These are phyloP conservation scores for Alternaria gaisen DNA, from an alignment of 2,329 filamentous ascomycete species.

Conservation along the genomic window DNA sequence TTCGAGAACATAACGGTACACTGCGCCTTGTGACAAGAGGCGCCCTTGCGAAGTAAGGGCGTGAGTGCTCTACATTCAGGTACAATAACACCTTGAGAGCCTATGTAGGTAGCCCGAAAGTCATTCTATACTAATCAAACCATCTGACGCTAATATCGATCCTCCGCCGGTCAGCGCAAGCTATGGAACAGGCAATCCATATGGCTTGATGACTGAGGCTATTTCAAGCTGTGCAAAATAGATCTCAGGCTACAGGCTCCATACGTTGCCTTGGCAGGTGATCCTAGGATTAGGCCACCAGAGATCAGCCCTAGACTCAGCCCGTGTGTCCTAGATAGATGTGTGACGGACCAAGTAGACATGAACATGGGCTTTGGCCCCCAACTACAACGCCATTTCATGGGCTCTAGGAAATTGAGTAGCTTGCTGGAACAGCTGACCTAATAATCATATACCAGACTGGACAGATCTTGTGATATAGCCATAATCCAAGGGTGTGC, in stretches of 20 bases:
- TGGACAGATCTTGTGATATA: constrained; percentile 55
- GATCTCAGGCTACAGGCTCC: not conserved
- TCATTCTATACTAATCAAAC: not conserved
- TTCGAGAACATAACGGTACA: not conserved
- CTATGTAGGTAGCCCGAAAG: not conserved
- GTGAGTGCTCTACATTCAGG: not conserved
- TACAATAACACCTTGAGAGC: not conserved
- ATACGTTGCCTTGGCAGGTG: not conserved
- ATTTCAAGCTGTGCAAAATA: not conserved
- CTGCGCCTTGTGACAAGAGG: not conserved
- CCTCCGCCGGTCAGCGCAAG: not conserved
- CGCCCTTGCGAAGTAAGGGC: not conserved
- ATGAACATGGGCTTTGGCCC: not conserved
- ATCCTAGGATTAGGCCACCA: not conserved
- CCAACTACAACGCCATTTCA: not conserved
- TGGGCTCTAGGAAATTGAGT: not conserved
- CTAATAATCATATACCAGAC: constrained; percentile 9
- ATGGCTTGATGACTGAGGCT: not conserved
- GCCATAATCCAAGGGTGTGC: constrained; percentile 91
- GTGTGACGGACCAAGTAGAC: not conserved
- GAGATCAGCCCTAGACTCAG: not conserved
- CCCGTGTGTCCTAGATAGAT: not conserved
- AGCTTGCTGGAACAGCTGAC: constrained; percentile 6
- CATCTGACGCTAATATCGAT: not conserved
- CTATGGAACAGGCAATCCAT: not conserved